These are phyloP conservation scores for Pythium monospermum DNA, from an alignment of 352 stramenopile genomes.

Conservation along the genomic window DNA sequence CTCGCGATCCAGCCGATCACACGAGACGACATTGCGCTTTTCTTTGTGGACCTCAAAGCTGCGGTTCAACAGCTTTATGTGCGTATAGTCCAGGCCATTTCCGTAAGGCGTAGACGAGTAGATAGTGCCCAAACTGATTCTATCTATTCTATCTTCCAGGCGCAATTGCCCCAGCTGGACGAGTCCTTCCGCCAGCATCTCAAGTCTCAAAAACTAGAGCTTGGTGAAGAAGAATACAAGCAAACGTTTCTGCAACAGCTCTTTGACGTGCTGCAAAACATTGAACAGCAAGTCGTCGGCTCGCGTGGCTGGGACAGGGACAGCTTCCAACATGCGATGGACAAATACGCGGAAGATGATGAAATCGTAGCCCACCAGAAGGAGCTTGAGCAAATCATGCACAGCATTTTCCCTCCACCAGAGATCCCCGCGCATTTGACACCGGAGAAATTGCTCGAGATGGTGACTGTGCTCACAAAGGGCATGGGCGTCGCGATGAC, in stretches of 20 bases:
- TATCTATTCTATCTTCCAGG: conserved; percentile 22
- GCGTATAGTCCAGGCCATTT: too few species aligned
- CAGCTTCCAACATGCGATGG: conserved; percentile 54
- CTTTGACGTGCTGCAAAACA: conserved; percentile 65
- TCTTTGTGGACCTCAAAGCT: conserved; percentile 68
- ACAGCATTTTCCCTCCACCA: conserved; percentile 58
- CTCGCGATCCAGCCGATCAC: conserved; percentile 48
- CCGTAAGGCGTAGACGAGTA: too few species aligned
- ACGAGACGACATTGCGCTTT: conserved; percentile 51
- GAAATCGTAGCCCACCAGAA: conserved; percentile 61
- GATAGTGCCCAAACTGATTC: too few species aligned
- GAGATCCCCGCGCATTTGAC: conserved; percentile 68
- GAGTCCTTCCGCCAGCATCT: conserved; percentile 58
- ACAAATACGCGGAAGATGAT: conserved; percentile 53
- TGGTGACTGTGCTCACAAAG: conserved; percentile 59
- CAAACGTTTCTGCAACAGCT: conserved; percentile 68
- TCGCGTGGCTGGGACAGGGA: conserved; percentile 57
- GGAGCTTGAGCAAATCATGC: conserved; percentile 67
- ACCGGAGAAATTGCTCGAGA: conserved; percentile 57
- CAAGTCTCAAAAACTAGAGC: conserved; percentile 58
- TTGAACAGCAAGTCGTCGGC: conserved; percentile 59
- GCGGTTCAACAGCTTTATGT: conserved; percentile 68
- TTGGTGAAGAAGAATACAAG: conserved; percentile 69
- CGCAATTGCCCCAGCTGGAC: conserved; percentile 64
- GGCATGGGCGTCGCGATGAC: conserved; percentile 77